Base-by-base conservation (phyloP, 176 grass and related monocot species). In the Oryza longistaminata region DNA sequence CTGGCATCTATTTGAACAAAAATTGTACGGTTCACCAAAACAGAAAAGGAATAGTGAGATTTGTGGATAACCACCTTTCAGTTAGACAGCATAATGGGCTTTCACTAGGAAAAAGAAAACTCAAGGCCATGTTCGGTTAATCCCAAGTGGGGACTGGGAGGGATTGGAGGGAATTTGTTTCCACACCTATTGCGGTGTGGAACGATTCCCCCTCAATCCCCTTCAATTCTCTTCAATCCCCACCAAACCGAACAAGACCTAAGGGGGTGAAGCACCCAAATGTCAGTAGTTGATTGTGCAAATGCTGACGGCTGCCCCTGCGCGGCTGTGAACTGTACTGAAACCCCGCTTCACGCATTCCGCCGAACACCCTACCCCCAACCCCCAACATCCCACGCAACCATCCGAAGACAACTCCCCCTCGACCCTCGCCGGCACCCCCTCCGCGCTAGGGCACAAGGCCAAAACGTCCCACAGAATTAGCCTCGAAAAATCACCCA, bases 291-390 rank as follows among this genome's bases (percentile, higher is more conserved):
- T 35, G 34, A 35, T 5, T 35, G 4, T 35, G 34, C 34, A 3
- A 3, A 35, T 35, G 34, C 34, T 35, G 34, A 35, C 34, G 34
- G 34, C 34, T 35, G 34, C 34, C 34, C 34, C 34, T 35, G 3
- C 34, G 34, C 35, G 17, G 52, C 52, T 24, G 58, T 11, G 8
- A 22, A 62, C 13, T 62, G 21, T 24, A 9, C 6, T 12, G 6
- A 29, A 48, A 26, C 5, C 5, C 43, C 46, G 5, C 6, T 14
- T 65, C 33, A 3, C 71, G 25, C 37, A 79, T 84, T 79, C 68
- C 17, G 58, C 24, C 87, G 44, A 88, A 84, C 74, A 67, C 16
- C 24, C 43, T 79, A 65, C 8, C 74, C 17, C 16, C 33, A 9
- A 75, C 13, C 73, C 17, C 42, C 21, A 6, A 16, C 13, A 10